phyloP scores from a whole-genome alignment of 805 yeast species.

The Yamadazyma ubonensis region DNA sequence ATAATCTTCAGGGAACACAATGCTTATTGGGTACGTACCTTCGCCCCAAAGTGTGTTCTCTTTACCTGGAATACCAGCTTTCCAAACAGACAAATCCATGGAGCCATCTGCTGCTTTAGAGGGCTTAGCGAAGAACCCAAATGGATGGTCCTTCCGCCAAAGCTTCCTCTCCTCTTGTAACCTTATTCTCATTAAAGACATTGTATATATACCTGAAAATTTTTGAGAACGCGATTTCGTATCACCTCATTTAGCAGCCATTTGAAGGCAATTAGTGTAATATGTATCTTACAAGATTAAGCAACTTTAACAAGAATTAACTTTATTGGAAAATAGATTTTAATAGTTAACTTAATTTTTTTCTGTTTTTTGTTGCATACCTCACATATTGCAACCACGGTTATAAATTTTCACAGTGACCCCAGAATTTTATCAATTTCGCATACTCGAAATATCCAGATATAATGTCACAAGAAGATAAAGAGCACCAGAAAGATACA shows the following conservation, averaged over 20 bases:
- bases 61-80: slow-evolving; percentile 95
- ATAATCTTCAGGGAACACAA: slow-evolving; percentile 83
- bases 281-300: no score
- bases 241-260: neutral
- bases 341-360: no score
- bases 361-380: no score
- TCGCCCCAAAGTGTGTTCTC: slow-evolving; percentile 83
- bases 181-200: slow-evolving; percentile 72
- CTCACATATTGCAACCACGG: slow-evolving; percentile 10
- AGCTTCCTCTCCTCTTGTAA: slow-evolving; percentile 94
- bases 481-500: neutral
- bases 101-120: slow-evolving; percentile 75
- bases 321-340: no score
- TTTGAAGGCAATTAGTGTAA: no score
- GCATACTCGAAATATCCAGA: neutral
- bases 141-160: slow-evolving; percentile 99
- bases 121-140: slow-evolving; percentile 95
- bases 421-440: slow-evolving; percentile 7
- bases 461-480: slow-evolving; percentile 9
- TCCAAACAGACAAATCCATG: slow-evolving; percentile 83
- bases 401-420: slow-evolving; percentile 4
- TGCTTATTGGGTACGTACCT: slow-evolving; percentile 83
- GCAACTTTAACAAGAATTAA: no score
- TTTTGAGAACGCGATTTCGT: slow-evolving; percentile 1
- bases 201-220: slow-evolving; percentile 9